Evolutionary conservation across 495 filamentous ascomycete species (phyloP).

Genomic region (Lophium mytilinum): DNA sequence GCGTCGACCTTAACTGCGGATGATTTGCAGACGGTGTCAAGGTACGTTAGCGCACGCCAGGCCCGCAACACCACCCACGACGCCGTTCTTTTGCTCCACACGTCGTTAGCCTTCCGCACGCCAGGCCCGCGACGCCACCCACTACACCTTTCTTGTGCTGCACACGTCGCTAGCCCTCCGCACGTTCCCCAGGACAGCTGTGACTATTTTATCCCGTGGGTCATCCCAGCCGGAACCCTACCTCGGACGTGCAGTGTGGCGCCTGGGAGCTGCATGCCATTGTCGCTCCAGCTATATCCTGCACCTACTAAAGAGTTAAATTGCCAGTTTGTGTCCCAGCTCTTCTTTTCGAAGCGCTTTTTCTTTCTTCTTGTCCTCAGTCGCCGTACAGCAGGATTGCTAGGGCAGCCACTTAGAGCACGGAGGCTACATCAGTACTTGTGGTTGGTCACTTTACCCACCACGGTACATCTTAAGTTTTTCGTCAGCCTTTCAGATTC

Average conservation of each 20-base stretch:
- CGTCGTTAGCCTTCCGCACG: slow-evolving; percentile 9
- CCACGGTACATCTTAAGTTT: slow-evolving; percentile 21
- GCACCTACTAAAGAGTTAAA: slow-evolving; percentile 14
- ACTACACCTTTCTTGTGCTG: too few species aligned
- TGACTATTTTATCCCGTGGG: slow-evolving; percentile 15
- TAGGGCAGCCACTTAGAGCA: slow-evolving; percentile 17
- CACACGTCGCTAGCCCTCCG: too few species aligned
- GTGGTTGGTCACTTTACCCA: slow-evolving; percentile 15
- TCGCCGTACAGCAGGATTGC: slow-evolving; percentile 27
- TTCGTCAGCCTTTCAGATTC: too few species aligned
- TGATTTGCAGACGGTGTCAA: slow-evolving; percentile 35
- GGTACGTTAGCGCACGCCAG: not conserved
- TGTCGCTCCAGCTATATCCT: not conserved
- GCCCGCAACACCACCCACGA: not conserved
- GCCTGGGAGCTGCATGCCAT: not conserved
- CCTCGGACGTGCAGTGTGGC: slow-evolving; percentile 4
- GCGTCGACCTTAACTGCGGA: slow-evolving; percentile 32
- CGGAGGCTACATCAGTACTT: slow-evolving; percentile 8
- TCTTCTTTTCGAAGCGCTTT: slow-evolving; percentile 7
- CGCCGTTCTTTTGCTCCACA: slow-evolving; percentile 9
- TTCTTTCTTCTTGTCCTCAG: slow-evolving; percentile 12
- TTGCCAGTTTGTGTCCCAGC: slow-evolving; percentile 10
- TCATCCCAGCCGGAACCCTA: slow-evolving; percentile 6
- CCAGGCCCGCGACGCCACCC: too few species aligned
- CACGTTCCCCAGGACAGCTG: slow-evolving; percentile 20